Evolutionary conservation across 495 filamentous ascomycete species (phyloP).

Genomic region (Penicillium pulvis): DNA sequence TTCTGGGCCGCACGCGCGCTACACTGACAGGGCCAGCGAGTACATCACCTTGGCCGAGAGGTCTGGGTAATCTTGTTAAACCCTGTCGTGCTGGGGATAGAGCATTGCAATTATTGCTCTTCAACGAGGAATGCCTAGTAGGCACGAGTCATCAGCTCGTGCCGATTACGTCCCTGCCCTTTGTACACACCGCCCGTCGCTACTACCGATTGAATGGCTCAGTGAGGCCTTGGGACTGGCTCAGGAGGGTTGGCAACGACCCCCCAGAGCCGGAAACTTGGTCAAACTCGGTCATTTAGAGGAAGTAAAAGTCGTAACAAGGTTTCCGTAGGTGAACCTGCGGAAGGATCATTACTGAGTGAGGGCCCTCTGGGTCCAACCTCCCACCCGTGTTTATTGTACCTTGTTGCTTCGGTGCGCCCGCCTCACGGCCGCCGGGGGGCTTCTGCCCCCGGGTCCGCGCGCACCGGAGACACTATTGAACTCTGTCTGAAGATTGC

Average conservation of each 20-base stretch:
- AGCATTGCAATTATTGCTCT: constrained; percentile 82
- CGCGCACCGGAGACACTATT: constrained; percentile 36
- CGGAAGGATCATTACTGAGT: constrained; percentile 67
- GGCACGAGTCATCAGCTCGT: constrained; percentile 61
- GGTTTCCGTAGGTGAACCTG: constrained; percentile 75
- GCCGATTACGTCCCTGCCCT: constrained; percentile 66
- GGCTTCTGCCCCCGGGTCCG: constrained; percentile 22
- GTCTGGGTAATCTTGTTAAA: constrained; percentile 77
- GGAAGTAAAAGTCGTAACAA: constrained; percentile 76
- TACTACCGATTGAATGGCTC: constrained; percentile 77
- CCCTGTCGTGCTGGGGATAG: constrained; percentile 76
- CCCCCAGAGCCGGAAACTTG: constrained; percentile 67
- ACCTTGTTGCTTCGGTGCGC: constrained; percentile 48
- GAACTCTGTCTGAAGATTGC: constrained; percentile 29
- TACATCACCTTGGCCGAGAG: constrained; percentile 69
- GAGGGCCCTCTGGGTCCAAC: constrained; percentile 27
- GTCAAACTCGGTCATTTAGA: constrained; percentile 75
- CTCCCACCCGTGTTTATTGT: constrained; percentile 32
- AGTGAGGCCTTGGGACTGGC: constrained; percentile 72
- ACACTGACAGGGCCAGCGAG: constrained; percentile 58
- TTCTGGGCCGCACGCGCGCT: constrained; percentile 73
- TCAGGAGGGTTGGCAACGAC: constrained; percentile 64
- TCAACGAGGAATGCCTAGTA: constrained; percentile 67
- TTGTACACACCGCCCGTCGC: constrained; percentile 67
- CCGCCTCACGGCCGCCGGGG: constrained; percentile 24